Base-by-base conservation (phyloP, 768 basidiomycete genomes). In the Hirschioporus abietinus region DNA sequence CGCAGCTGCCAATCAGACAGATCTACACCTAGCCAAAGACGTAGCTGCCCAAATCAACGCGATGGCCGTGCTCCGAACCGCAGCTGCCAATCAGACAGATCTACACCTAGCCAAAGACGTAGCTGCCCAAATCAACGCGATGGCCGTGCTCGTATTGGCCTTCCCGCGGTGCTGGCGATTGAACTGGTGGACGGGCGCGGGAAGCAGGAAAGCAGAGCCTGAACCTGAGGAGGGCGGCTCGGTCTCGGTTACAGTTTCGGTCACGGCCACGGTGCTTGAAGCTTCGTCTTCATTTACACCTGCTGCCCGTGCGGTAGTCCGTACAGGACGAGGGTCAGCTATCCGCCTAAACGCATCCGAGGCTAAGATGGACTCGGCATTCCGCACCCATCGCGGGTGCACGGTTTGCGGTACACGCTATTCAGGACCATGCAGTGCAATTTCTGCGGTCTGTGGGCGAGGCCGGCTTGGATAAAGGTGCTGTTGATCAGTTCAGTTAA, bases 51-150 rank as follows among this genome's bases (percentile, higher is more conserved):
- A 90, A 78, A 36, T 84, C 70, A 25, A 86, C 12, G 1, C 42
- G 12, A 20, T 15, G 42, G 4, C 30, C 88, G 17, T 85, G 87
- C 67, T 88, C 81, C 0, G 78, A 79, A 0, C 85, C 88, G 69
- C 81, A 81, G 69, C 89, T 89, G 0, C 90, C 88, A 89, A 91
- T 90, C 59, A 81, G 78, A 77, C 89, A 91, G 35, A 91, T 78
- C 72, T 91, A 85, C 12, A 91, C 75, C 69, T 86, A 83, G 35
- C 80, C 74, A 9, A 89, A 82, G 0, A 71, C 63, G 79, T 85
- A 89, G 0, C 76, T 70, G 0, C 90, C 89, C 24, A 90, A 78
- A 36, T 84, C 70, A 25, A 86, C 12, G 1, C 42, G 42, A 20
- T 52, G 42, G 4, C 30, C 30, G 30, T 30, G 30, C 30, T 30